Evolutionary conservation across 192 early-diverging fungal genomes (phyloP).

Genomic region (Diversispora eburnea): DNA sequence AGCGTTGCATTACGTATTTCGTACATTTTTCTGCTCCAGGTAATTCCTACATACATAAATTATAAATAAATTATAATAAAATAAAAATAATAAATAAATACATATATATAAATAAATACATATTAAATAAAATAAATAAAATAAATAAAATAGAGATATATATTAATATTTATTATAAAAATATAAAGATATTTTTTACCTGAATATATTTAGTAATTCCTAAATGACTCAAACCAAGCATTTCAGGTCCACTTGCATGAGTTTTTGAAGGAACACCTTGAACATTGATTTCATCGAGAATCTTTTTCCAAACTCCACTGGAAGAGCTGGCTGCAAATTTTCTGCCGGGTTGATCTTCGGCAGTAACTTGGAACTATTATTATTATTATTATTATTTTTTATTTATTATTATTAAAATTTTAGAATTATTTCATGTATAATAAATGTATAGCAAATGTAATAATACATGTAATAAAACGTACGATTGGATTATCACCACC

Average conservation of each 20-base stretch:
- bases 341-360: slow-evolving; percentile 59
- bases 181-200: slow-evolving; percentile 39
- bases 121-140: too few relatives aligned
- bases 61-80: neutral
- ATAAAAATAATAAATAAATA: neutral
- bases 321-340: slow-evolving; percentile 60
- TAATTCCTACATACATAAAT: slow-evolving; percentile 24
- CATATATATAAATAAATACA: neutral
- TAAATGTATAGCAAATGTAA: too few relatives aligned
- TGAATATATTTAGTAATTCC: slow-evolving; percentile 72
- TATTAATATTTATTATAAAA: neutral
- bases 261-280: slow-evolving; percentile 65
- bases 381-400: neutral
- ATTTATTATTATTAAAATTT: neutral
- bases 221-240: slow-evolving; percentile 64
- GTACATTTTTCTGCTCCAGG: slow-evolving; percentile 33
- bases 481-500: slow-evolving; percentile 56
- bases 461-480: slow-evolving; percentile 18
- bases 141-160: neutral
- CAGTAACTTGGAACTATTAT: slow-evolving; percentile 62
- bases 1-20: slow-evolving; percentile 34
- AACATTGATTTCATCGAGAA: slow-evolving; percentile 55
- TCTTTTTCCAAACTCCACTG: slow-evolving; percentile 68
- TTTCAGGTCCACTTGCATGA: slow-evolving; percentile 67
- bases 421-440: neutral